phyloP scores from a whole-genome alignment of 805 yeast species.

The Ogataea paraovalis region DNA sequence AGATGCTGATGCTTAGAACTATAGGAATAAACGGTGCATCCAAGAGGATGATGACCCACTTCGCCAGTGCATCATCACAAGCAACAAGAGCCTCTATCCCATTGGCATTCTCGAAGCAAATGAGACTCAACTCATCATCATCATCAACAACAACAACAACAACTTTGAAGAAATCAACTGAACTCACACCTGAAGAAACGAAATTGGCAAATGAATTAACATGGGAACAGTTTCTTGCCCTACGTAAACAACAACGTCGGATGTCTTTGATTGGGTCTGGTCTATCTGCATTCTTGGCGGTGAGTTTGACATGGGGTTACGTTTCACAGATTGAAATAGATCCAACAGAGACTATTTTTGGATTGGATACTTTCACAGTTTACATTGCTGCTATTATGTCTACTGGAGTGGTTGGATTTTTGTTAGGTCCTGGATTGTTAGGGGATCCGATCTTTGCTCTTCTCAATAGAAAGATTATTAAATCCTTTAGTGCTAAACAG shows the following conservation, averaged over 20 bases:
- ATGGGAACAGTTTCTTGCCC: conserved; percentile 78
- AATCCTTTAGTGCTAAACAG: conserved; percentile 57
- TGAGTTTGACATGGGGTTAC: conserved; percentile 66
- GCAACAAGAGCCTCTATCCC: no score
- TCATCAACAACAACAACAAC: neutral
- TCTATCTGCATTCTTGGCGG: conserved; percentile 62
- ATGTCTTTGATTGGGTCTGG: conserved; percentile 66
- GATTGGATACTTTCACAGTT: conserved; percentile 84
- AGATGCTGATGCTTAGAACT: neutral
- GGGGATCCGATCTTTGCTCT: conserved; percentile 69
- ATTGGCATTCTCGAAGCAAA: no score
- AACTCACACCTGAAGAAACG: conserved; percentile 21
- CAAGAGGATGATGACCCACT: neutral
- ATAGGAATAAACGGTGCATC: conserved; percentile 1
- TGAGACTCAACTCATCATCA: conserved; percentile 10
- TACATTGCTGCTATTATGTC: conserved; percentile 68
- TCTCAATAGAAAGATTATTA: conserved; percentile 43
- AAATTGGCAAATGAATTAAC: conserved; percentile 34
- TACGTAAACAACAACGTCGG: conserved; percentile 72
- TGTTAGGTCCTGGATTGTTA: conserved; percentile 71
- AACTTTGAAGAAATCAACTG: neutral
- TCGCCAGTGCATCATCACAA: neutral
- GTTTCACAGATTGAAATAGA: conserved; percentile 82
- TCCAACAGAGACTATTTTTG: conserved; percentile 83
- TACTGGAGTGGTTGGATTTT: conserved; percentile 72